A percentile compares a stretch with the other conserved stretches of the same genome.
These are phyloP conservation scores for Rhizodiscina lignyota DNA, from an alignment of 495 filamentous ascomycete genomes.

Conservation along the genomic window DNA sequence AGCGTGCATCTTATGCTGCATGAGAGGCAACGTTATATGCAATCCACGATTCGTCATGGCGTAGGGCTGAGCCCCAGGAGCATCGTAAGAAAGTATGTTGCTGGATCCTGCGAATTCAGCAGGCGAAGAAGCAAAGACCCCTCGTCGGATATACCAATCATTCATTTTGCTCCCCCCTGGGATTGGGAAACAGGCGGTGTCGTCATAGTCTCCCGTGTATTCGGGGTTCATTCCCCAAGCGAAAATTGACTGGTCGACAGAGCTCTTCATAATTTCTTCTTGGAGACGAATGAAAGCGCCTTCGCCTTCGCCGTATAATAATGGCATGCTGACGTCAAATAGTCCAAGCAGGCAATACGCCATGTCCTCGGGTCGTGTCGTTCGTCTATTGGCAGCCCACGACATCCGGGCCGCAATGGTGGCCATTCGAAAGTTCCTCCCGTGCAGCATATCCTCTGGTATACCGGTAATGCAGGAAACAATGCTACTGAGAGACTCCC, in stretches of 20 bases:
- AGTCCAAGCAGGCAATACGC: constrained; percentile 3
- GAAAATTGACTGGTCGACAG: neutral
- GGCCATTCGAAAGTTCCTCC: neutral
- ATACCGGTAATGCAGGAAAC: neutral
- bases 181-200: too few relatives aligned
- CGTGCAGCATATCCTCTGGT: neutral
- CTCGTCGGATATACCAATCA: too few relatives aligned
- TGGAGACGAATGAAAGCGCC: constrained; percentile 1
- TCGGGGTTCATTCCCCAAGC: too few relatives aligned
- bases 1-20: too few relatives aligned
- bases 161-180: too few relatives aligned
- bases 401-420: constrained; percentile 1
- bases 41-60: too few relatives aligned
- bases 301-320: constrained; percentile 3
- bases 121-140: too few relatives aligned
- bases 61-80: too few relatives aligned
- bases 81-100: too few relatives aligned
- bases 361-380: constrained; percentile 1
- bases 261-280: constrained; percentile 1
- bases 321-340: constrained; percentile 3
- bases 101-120: too few relatives aligned
- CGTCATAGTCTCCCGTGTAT: too few relatives aligned
- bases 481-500: neutral
- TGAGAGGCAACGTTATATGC: too few relatives aligned
- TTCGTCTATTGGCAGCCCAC: constrained; percentile 1